Base-by-base conservation (phyloP, 805 yeast genomes). In the Suhomyces sp. region DNA sequence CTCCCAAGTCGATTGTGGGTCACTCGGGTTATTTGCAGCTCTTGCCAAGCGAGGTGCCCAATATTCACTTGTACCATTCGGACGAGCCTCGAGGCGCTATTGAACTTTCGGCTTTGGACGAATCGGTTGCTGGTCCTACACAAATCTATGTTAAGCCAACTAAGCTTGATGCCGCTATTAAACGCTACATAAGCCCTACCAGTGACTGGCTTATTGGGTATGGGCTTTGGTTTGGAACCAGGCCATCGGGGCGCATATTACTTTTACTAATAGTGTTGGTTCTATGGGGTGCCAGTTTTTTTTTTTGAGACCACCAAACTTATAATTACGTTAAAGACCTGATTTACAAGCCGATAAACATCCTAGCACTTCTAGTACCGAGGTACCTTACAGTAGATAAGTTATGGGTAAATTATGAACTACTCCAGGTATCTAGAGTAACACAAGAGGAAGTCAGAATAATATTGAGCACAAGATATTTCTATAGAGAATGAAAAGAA, bases 81-180 rank as follows among this genome's bases (percentile, higher is more conserved):
- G 44, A 21, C 19, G 43, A 47, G 31, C 41, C 47, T 3, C 50
- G 54, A 15, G 45, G 12, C 7, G 33, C 44, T 29, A 47, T 46
- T 19, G 49, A 46, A 44, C 46, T 54, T 19, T 46, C 50, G 29
- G 31, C 29, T 13, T 46, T 52, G 19, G 65, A 59, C 17, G 62
- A 64, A 33, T 50, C 62, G 1, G 63, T 67, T 5, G 68, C 69
- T 51, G 79, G 78, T 1, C 77, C 77, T 3, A 74, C 78, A 0
- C 72, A 66, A 53, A 64, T 67, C 3, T 75, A 73, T 55, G 60
- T 73, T 57, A 66, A 63, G 45, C 64, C 72, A 20, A 71, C 77
- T 6, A 63, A 59, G 33, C 43, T 63, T 6, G 79, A 75, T 53
- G 51, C 51, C 13, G 15, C 70, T 13, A 53, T 57, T 6, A 74